Evolutionary conservation across 1,139 yeast genomes (phyloP).

Genomic region (Suhomyces kunorum): DNA sequence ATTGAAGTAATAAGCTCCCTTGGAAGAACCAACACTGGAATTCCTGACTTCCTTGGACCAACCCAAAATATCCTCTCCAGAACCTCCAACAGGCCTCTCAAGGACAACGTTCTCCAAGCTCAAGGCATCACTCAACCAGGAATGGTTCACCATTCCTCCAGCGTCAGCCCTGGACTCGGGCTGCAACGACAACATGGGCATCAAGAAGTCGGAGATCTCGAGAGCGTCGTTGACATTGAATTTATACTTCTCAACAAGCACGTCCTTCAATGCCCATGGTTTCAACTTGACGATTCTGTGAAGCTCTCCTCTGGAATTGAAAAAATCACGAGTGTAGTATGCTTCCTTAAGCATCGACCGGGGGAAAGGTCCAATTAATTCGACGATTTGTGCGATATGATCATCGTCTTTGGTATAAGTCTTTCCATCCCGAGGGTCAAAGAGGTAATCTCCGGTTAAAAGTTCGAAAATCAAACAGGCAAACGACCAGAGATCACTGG

Average conservation of each 20-base stretch:
- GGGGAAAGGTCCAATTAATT: conserved; percentile 47
- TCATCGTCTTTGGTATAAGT: conserved; percentile 51
- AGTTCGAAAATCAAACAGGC: conserved; percentile 50
- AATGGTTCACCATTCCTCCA: conserved; percentile 41
- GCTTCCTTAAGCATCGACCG: conserved; percentile 46
- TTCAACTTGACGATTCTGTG: conserved; percentile 39
- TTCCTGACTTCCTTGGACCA: conserved; percentile 50
- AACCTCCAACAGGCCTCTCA: conserved; percentile 51
- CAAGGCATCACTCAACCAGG: conserved; percentile 40
- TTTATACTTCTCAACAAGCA: conserved; percentile 46
- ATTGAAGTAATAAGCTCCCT: conserved; percentile 12
- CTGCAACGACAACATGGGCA: conserved; percentile 70
- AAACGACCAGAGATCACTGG: conserved; percentile 52
- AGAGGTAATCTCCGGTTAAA: conserved; percentile 50
- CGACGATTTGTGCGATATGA: conserved; percentile 52
- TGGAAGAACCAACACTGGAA: conserved; percentile 4
- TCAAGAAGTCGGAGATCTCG: conserved; percentile 52
- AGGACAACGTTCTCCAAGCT: conserved; percentile 31
- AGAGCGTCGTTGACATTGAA: conserved; percentile 34
- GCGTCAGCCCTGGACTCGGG: conserved; percentile 67
- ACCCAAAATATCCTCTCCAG: conserved; percentile 76
- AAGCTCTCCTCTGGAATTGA: conserved; percentile 33
- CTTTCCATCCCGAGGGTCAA: conserved; percentile 51
- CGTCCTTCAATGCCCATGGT: conserved; percentile 53
- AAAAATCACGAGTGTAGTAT: conserved; percentile 45